Evolutionary conservation across 257 asterid species (phyloP).

Genomic region (Henckelia pumila): DNA sequence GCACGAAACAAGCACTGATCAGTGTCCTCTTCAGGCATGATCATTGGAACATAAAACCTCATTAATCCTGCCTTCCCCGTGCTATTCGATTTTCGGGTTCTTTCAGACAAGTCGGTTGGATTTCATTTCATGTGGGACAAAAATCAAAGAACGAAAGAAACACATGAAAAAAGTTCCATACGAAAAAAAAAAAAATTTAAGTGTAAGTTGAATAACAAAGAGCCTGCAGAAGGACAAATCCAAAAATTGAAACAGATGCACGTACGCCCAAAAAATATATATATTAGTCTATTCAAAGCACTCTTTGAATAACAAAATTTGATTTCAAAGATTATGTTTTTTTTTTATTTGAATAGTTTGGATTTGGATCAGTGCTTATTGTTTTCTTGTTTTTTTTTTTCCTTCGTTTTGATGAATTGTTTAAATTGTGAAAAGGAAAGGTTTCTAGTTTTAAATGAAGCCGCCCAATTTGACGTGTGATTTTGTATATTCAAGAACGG

Average conservation of each 20-base stretch:
- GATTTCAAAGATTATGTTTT: not conserved
- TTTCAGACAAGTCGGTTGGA: slow-evolving; percentile 30
- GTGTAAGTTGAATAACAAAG: slow-evolving; percentile 42
- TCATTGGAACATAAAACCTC: slow-evolving; percentile 20
- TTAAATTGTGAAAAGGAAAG: not conserved
- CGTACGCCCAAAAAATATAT: slow-evolving; percentile 37
- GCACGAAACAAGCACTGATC: slow-evolving; percentile 30
- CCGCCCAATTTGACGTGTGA: slow-evolving; percentile 1
- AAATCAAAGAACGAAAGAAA: slow-evolving; percentile 16
- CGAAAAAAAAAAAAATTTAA: slow-evolving; percentile 15
- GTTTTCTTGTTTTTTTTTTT: not conserved
- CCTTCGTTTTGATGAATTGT: not conserved
- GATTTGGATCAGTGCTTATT: not conserved
- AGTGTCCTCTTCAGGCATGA: slow-evolving; percentile 64
- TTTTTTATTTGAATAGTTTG: too few species aligned
- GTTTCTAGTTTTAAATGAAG: not conserved
- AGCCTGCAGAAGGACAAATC: slow-evolving; percentile 68
- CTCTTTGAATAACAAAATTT: not conserved
- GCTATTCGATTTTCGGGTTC: slow-evolving; percentile 20
- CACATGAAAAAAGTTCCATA: not conserved
- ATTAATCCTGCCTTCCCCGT: not conserved
- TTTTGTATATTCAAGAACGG: not conserved
- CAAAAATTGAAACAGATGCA: slow-evolving; percentile 50
- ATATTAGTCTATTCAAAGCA: slow-evolving; percentile 6
- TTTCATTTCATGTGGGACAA: slow-evolving; percentile 27